Evolutionary conservation across 768 basidiomycete genomes (phyloP), one percentile per base, ranked within the genome.

Genomic region (Trichaptum fuscoviolaceum): DNA sequence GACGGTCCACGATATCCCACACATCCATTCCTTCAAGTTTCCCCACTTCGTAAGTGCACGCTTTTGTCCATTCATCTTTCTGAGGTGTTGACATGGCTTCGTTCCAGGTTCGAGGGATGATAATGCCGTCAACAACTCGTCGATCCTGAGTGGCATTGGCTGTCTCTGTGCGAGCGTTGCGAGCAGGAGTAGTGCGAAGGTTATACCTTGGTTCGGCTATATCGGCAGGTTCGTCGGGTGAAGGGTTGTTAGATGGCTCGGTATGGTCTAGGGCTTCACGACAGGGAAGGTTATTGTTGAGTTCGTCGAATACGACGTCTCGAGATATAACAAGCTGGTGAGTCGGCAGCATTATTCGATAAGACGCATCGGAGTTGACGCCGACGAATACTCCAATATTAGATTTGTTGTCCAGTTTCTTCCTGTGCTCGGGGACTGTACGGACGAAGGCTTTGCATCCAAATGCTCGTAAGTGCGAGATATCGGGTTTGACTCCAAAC

Each of bases 381-480:
- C 59, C 59, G 12, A 61, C 30, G n/a, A 6, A 61, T 2, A 26
- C n/a, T 1, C 59, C 24, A 25, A 26, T 61, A 12, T 15, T 15
- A 9, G 59, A 25, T 17, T 61, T 61, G 8, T 61, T 34, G 59
- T 61, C 59, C 10, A 61, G 26, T 70, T 58, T 23, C 64, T 9
- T 25, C 42, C 77, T 75, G 4, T 63, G 36, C 6, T 72, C 64
- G n/a, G 61, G 62, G 8, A 70, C 74, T 1, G 73, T 72, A 0
- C 76, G 71, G 0, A 75, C 72, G 36, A 74, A 78, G 0, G 72
- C 70, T 0, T 67, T 66, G 42, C 74, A 77, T 0, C 78, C 76
- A 35, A 77, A 75, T 64, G 76, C 73, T 0, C 70, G 70, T 26
- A 78, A 64, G 58, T 77, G 70, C 0, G 72, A 70, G 20, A 73